phyloP scores from a whole-genome alignment of 2,329 filamentous ascomycete genomes.

The Dothideomycetidae sp. region DNA sequence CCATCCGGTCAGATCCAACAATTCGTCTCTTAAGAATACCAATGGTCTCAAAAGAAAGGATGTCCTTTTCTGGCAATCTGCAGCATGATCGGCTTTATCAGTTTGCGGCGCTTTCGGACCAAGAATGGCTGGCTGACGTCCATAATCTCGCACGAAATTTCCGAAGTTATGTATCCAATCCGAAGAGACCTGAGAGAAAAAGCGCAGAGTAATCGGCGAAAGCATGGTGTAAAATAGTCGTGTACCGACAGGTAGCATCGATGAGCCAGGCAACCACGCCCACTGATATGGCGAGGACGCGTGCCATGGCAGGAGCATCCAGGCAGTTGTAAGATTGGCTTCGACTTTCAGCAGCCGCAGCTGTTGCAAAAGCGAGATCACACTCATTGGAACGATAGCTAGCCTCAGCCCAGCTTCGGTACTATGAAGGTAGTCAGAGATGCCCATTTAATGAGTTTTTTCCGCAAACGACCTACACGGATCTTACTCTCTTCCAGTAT shows the following conservation, averaged over 20 bases:
- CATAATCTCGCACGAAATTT: not conserved
- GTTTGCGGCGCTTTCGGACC: not conserved
- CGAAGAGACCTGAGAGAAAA: not conserved
- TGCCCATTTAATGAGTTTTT: too few relatives aligned
- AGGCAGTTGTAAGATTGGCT: too few relatives aligned
- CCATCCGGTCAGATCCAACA: not conserved
- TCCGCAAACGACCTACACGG: too few relatives aligned
- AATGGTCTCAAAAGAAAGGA: not conserved
- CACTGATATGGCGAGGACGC: not conserved
- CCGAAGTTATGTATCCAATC: not conserved
- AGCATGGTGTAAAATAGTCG: constrained; percentile 1
- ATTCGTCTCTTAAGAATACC: not conserved
- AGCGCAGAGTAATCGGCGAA: constrained; percentile 2
- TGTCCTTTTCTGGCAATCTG: not conserved
- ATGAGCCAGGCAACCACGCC: not conserved
- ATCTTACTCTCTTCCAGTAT: too few relatives aligned
- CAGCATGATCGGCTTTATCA: not conserved
- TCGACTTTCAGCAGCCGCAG: too few relatives aligned
- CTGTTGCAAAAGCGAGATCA: too few relatives aligned
- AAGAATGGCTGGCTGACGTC: not conserved
- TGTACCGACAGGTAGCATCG: not conserved
- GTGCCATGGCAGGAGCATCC: not conserved
- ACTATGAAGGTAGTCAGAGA: too few relatives aligned
- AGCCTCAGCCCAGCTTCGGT: too few relatives aligned
- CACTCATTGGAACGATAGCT: too few relatives aligned